These are phyloP conservation scores for Dactylellina sp. DNA, from an alignment of 2,329 filamentous ascomycete species.

Conservation along the genomic window DNA sequence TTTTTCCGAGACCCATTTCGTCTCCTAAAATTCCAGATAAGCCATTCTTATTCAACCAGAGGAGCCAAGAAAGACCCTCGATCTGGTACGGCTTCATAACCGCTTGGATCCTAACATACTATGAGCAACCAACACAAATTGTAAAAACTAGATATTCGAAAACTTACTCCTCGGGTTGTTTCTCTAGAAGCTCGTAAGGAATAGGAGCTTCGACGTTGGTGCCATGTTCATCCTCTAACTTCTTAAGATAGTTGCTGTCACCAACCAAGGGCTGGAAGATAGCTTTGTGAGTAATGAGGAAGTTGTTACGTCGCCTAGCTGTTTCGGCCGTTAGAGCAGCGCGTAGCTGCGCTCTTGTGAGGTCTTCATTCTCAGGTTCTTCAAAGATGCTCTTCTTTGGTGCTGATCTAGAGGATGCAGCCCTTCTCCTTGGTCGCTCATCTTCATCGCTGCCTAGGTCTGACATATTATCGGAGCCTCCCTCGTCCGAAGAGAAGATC, in stretches of 20 bases:
- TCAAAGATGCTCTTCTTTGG: conserved; percentile 43
- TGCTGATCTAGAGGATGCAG: conserved; percentile 18
- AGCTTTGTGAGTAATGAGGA: conserved; percentile 46
- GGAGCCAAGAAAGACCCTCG: conserved; percentile 94
- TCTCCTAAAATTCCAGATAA: conserved; percentile 93
- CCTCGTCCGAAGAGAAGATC: conserved; percentile 47
- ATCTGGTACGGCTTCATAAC: conserved; percentile 76
- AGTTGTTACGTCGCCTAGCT: conserved; percentile 41
- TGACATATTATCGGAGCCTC: conserved; percentile 40
- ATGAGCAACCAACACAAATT: conserved; percentile 14
- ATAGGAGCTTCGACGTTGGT: conserved; percentile 58
- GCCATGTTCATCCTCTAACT: conserved; percentile 41
- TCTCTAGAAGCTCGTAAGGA: conserved; percentile 64
- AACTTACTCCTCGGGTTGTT: conserved; percentile 65
- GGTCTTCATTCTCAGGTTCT: conserved; percentile 53
- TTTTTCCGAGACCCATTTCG: conserved; percentile 97
- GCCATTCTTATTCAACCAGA: conserved; percentile 80
- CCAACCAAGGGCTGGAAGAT: conserved; percentile 52
- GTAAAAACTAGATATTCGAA: background rate
- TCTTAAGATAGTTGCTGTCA: conserved; percentile 52
- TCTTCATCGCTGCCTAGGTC: conserved; percentile 48
- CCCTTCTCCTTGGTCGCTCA: conserved; percentile 35
- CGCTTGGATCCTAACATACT: conserved; percentile 21
- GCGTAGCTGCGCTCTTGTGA: conserved; percentile 47
- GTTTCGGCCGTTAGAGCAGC: conserved; percentile 53